Evolutionary conservation across 2,329 filamentous ascomycete species (phyloP).

Genomic region (Amauroascus verrucosus): DNA sequence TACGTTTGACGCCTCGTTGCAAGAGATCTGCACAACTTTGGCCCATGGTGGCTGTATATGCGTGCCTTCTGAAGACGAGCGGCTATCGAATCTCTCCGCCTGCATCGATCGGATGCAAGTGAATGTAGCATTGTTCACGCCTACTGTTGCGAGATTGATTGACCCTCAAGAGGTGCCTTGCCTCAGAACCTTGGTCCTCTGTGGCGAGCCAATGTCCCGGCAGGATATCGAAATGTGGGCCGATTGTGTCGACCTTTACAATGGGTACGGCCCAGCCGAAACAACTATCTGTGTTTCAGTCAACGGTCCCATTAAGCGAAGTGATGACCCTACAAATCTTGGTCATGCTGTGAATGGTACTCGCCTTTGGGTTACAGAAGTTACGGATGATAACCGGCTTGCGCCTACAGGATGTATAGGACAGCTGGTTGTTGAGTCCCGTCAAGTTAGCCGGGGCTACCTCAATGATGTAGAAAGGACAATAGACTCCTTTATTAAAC

Average conservation of each 20-base stretch:
- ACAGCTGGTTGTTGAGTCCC: conserved; percentile 33
- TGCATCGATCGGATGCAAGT: conserved; percentile 43
- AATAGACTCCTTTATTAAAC: conserved; percentile 17
- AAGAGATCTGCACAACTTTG: conserved; percentile 56
- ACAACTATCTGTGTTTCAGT: conserved; percentile 23
- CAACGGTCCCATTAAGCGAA: conserved; percentile 16
- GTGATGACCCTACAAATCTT: conserved; percentile 21
- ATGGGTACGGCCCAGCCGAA: conserved; percentile 25
- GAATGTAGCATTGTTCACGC: conserved; percentile 49
- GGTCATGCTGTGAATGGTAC: conserved; percentile 14
- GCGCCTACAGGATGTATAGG: conserved; percentile 31
- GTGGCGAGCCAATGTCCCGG: conserved; percentile 22
- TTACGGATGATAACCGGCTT: conserved; percentile 16
- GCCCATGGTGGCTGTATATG: conserved; percentile 50
- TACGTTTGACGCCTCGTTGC: conserved; percentile 34
- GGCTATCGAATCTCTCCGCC: conserved; percentile 40
- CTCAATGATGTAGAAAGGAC: conserved; percentile 20
- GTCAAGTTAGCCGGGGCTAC: conserved; percentile 31
- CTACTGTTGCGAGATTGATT: conserved; percentile 43
- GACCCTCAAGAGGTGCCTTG: conserved; percentile 30
- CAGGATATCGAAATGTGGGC: conserved; percentile 21
- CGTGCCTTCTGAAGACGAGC: conserved; percentile 43
- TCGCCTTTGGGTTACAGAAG: conserved; percentile 20
- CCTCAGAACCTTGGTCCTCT: conserved; percentile 30
- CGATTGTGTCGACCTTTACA: conserved; percentile 27